Evolutionary conservation across 2,329 filamentous ascomycete genomes (phyloP).

Genomic region (Claviceps arundinis): DNA sequence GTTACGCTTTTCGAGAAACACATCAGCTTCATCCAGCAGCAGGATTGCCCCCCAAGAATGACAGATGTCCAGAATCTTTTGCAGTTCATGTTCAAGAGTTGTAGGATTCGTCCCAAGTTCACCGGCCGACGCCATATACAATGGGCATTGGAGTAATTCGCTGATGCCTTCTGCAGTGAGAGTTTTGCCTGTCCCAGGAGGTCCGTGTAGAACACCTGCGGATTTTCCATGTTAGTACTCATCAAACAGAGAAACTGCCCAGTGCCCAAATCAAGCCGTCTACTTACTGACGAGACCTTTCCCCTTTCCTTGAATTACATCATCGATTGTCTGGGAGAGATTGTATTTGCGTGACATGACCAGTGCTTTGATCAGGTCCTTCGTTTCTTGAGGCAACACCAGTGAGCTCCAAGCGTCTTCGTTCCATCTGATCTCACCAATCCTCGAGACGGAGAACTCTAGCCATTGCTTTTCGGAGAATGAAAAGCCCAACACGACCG

Average conservation of each 20-base stretch:
- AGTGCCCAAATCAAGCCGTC: background rate
- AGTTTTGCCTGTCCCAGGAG: constrained; percentile 80
- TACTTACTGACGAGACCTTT: constrained; percentile 59
- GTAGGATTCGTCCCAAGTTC: constrained; percentile 69
- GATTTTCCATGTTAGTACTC: background rate
- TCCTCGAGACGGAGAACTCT: constrained; percentile 67
- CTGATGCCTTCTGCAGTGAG: constrained; percentile 79
- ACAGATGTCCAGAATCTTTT: constrained; percentile 75
- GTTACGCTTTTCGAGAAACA: constrained; percentile 71
- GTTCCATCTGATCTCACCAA: constrained; percentile 77
- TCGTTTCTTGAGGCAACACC: constrained; percentile 51
- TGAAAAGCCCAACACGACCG: constrained; percentile 74
- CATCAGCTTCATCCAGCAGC: constrained; percentile 73
- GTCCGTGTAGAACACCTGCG: constrained; percentile 60
- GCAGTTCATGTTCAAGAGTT: constrained; percentile 61
- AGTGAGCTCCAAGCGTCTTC: constrained; percentile 69
- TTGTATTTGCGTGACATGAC: constrained; percentile 78
- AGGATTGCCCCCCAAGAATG: constrained; percentile 78
- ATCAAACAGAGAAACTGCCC: background rate
- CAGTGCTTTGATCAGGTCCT: constrained; percentile 57
- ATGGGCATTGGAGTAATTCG: constrained; percentile 65
- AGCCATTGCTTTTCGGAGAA: constrained; percentile 86
- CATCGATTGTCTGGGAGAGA: constrained; percentile 68
- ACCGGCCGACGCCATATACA: constrained; percentile 73
- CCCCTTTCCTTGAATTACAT: constrained; percentile 71